Percentiles rank a stretch among this genome's conserved stretches.
phyloP scores from a whole-genome alignment of 805 yeast species.

The Wickerhamomyces canadensis region DNA sequence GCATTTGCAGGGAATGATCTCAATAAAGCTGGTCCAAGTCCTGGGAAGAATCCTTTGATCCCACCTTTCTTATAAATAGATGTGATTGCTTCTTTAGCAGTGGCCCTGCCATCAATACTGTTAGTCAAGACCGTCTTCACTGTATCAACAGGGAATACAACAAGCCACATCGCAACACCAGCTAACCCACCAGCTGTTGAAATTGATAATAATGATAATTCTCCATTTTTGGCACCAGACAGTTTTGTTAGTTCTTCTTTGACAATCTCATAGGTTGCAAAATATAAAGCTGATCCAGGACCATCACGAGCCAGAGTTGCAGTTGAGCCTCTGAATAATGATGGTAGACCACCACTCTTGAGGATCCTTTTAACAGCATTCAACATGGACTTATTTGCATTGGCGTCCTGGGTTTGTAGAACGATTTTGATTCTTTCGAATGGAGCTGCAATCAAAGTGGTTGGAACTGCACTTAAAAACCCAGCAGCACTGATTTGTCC shows the following conservation, averaged over 20 bases:
- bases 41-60: slow-evolving; percentile 91
- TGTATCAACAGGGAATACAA: slow-evolving; percentile 94
- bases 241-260: slow-evolving; percentile 53
- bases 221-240: slow-evolving; percentile 37
- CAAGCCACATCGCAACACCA: slow-evolving; percentile 96
- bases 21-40: slow-evolving; percentile 90
- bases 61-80: slow-evolving; percentile 75
- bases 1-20: slow-evolving; percentile 98
- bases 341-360: slow-evolving; percentile 73
- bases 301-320: slow-evolving; percentile 97
- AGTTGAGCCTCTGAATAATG: slow-evolving; percentile 84
- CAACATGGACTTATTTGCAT: slow-evolving; percentile 35
- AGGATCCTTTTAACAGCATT: slow-evolving; percentile 64
- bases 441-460: slow-evolving; percentile 95
- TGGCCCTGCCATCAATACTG: slow-evolving; percentile 33
- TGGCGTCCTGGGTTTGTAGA: slow-evolving; percentile 64
- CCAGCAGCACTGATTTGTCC: slow-evolving; percentile 86
- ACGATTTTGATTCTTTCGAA: slow-evolving; percentile 94
- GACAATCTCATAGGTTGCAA: slow-evolving; percentile 86
- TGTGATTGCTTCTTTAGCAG: slow-evolving; percentile 61
- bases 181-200: slow-evolving; percentile 92
- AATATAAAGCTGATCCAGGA: slow-evolving; percentile 93
- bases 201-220: slow-evolving; percentile 66
- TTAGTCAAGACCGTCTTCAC: slow-evolving; percentile 52
- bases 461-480: slow-evolving; percentile 89